These are phyloP conservation scores for Platanthera guangdongensis DNA, from an alignment of 106 monocot species.

Conservation along the genomic window DNA sequence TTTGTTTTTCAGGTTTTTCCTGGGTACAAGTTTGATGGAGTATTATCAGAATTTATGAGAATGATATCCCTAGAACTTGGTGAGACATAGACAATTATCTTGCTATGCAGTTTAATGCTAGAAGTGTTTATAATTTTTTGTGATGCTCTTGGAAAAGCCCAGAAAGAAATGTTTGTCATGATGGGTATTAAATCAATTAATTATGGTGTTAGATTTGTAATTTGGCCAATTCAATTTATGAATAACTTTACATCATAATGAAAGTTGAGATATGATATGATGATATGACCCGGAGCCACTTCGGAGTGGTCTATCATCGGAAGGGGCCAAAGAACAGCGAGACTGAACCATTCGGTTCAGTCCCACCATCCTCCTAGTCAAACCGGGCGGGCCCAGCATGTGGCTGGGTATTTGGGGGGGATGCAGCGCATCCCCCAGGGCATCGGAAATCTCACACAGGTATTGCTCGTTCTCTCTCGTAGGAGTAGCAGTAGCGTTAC, in stretches of 20 bases:
- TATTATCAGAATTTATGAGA: slow-evolving; percentile 76
- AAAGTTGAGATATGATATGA: not conserved
- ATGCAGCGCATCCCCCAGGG: too few relatives aligned
- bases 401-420: too few relatives aligned
- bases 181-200: not conserved
- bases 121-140: not conserved
- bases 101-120: not conserved
- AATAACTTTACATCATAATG: not conserved
- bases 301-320: too few relatives aligned
- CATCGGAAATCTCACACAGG: too few relatives aligned
- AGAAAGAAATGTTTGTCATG: not conserved
- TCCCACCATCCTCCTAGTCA: too few relatives aligned
- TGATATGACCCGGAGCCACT: too few relatives aligned
- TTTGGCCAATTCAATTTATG: not conserved
- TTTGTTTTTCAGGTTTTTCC: slow-evolving; percentile 82
- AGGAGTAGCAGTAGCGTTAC: too few relatives aligned
- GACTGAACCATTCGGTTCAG: too few relatives aligned
- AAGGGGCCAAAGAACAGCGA: too few relatives aligned
- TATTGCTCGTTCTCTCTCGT: too few relatives aligned
- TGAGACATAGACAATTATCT: slow-evolving; percentile 1
- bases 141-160: not conserved
- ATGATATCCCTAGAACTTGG: slow-evolving; percentile 77
- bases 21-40: slow-evolving; percentile 66
- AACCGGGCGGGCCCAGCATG: too few relatives aligned
- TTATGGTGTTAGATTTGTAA: not conserved